Evolutionary conservation across 2,329 filamentous ascomycete species (phyloP).

Genomic region (Zalaria sp.): DNA sequence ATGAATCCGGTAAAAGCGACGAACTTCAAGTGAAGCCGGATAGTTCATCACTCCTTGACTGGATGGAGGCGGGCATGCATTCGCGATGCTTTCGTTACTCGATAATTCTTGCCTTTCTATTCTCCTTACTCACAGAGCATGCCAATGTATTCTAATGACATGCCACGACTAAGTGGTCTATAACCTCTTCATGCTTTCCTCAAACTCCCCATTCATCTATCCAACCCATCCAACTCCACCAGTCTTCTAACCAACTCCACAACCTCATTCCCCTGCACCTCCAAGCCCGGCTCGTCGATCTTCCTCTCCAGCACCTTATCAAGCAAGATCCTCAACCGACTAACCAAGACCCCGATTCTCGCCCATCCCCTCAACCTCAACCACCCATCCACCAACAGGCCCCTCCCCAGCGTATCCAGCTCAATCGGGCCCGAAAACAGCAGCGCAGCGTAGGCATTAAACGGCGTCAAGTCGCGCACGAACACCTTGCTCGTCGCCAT

Average conservation of each 20-base stretch:
- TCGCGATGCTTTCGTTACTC: too few relatives aligned
- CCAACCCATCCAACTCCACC: slow-evolving; percentile 69
- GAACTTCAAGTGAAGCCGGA: slow-evolving; percentile 6
- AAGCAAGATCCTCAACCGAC: slow-evolving; percentile 68
- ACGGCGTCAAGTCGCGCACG: slow-evolving; percentile 79
- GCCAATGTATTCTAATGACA: too few relatives aligned
- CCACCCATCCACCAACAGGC: slow-evolving; percentile 87
- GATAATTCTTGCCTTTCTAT: too few relatives aligned
- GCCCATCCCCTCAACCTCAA: slow-evolving; percentile 79
- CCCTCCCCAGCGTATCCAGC: slow-evolving; percentile 75
- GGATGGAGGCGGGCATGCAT: too few relatives aligned
- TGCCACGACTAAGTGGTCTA: too few relatives aligned
- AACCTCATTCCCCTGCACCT: slow-evolving; percentile 41
- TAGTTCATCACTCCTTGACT: too few relatives aligned
- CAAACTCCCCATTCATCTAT: slow-evolving; percentile 10
- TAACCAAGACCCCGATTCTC: slow-evolving; percentile 79
- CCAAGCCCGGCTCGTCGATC: slow-evolving; percentile 54
- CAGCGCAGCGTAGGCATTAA: slow-evolving; percentile 78
- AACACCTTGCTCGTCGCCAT: slow-evolving; percentile 89
- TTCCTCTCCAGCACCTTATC: slow-evolving; percentile 71
- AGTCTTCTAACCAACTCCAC: slow-evolving; percentile 65
- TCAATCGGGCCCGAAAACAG: slow-evolving; percentile 76
- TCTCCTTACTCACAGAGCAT: too few relatives aligned
- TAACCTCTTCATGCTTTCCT: too few relatives aligned
- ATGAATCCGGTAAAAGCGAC: slow-evolving; percentile 39